Evolutionary conservation across 2,329 filamentous ascomycete genomes (phyloP).

Genomic region (Xylaria sp.): DNA sequence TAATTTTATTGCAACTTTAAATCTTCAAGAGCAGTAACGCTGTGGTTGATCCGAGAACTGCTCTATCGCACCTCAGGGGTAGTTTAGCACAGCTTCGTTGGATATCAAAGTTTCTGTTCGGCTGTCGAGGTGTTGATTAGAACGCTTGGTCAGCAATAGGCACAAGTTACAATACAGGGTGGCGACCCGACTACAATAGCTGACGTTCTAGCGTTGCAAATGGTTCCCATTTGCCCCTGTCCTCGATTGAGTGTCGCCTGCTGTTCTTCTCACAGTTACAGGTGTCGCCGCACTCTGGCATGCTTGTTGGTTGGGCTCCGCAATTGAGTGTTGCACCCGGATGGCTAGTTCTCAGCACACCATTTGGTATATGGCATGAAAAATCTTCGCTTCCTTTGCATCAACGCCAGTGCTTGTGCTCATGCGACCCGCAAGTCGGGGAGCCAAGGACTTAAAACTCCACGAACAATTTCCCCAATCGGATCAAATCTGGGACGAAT

Average conservation of each 20-base stretch:
- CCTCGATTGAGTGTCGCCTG: not conserved
- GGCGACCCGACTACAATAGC: not conserved
- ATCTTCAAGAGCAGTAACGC: too few relatives aligned
- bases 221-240: not conserved
- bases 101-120: not conserved
- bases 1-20: too few relatives aligned
- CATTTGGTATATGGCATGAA: slow-evolving; percentile 9
- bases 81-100: not conserved
- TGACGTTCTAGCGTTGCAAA: not conserved
- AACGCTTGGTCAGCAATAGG: not conserved
- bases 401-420: not conserved
- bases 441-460: too few relatives aligned
- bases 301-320: not conserved
- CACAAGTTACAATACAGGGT: not conserved
- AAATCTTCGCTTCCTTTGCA: not conserved
- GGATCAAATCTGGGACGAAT: not conserved
- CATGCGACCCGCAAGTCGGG: not conserved
- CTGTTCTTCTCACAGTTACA: not conserved
- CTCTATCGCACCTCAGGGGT: not conserved
- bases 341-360: not conserved
- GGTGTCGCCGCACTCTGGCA: not conserved
- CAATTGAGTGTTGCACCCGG: not conserved
- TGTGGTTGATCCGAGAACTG: not conserved
- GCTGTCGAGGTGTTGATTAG: not conserved
- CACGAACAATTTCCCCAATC: not conserved